Evolutionary conservation across 176 grass and related monocot species (phyloP), one percentile per base, ranked within the genome.

Genomic region (Microstegium vimineum): DNA sequence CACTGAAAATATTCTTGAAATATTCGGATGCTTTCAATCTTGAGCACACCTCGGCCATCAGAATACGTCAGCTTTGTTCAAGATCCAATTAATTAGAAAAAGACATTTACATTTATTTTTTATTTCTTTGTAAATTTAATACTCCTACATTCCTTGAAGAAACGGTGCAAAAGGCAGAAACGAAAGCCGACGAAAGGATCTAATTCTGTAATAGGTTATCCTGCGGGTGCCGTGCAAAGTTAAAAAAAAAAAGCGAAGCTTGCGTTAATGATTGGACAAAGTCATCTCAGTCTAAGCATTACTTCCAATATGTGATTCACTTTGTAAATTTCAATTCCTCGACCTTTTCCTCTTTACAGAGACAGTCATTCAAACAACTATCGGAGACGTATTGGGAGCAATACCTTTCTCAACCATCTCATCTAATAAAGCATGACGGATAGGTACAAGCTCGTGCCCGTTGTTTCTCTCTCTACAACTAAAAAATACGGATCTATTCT

Each of bases 271-370:
- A 1, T 38, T 38, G 8, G 36, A n/a, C n/a, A n/a, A n/a, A 38
- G 36, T 37, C 36, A 37, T 37, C 7, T 37, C 6, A 37, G 36
- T 37, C 36, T n/a, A n/a, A n/a, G n/a, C n/a, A n/a, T n/a, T n/a
- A n/a, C n/a, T n/a, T n/a, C n/a, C n/a, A n/a, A n/a, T n/a, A n/a
- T n/a, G n/a, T n/a, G n/a, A n/a, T n/a, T n/a, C n/a, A n/a, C n/a
- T n/a, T n/a, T n/a, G n/a, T n/a, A n/a, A n/a, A n/a, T n/a, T n/a
- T n/a, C n/a, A n/a, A n/a, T n/a, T n/a, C n/a, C n/a, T n/a, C n/a
- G n/a, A n/a, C n/a, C n/a, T n/a, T 90, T 38, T 82, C 73, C 78
- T 92, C 77, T 80, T 52, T 84, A 77, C 89, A 97, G 8, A 97
- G 83, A 72, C 86, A 86, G 54, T 81, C 77, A 69, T 94, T 85